A percentile compares a stretch with the other conserved stretches of the same genome.
Evolutionary conservation across 176 grass and related monocot genomes (phyloP).

Genomic region (Thalia dealbata): DNA sequence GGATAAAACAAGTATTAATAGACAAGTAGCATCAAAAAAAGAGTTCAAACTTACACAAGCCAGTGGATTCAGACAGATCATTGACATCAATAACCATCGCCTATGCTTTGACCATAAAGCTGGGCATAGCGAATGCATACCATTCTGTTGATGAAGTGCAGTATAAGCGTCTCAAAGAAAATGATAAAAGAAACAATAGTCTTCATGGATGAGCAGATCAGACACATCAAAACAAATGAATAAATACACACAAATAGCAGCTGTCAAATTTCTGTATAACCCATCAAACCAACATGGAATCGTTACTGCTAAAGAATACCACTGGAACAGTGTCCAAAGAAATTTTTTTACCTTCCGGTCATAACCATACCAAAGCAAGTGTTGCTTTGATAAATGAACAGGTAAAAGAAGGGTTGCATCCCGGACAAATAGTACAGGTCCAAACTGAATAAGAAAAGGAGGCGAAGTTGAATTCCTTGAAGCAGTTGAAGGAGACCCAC

Average conservation of each 20-base stretch:
- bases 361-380: constrained; percentile 68
- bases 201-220: background rate
- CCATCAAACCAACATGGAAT: background rate
- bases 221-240: background rate
- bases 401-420: constrained; percentile 53
- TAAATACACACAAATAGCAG: background rate
- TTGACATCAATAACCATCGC: constrained; percentile 72
- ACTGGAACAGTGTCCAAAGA: background rate
- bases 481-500: constrained; percentile 15
- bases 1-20: background rate
- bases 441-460: constrained; percentile 56
- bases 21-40: background rate
- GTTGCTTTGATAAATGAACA: constrained; percentile 55
- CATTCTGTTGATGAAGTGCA: constrained; percentile 29
- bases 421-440: constrained; percentile 51
- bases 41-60: constrained; percentile 46
- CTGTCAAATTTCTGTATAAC: background rate
- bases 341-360: constrained; percentile 39
- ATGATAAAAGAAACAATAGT: background rate
- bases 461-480: constrained; percentile 4
- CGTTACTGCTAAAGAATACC: background rate
- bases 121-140: constrained; percentile 63
- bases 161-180: background rate
- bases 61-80: constrained; percentile 64
- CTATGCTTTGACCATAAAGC: constrained; percentile 74